A percentile compares a stretch with the other conserved stretches of the same genome.
These are phyloP conservation scores for Exophiala sp. DNA, from an alignment of 2,329 filamentous ascomycete genomes.

Conservation along the genomic window DNA sequence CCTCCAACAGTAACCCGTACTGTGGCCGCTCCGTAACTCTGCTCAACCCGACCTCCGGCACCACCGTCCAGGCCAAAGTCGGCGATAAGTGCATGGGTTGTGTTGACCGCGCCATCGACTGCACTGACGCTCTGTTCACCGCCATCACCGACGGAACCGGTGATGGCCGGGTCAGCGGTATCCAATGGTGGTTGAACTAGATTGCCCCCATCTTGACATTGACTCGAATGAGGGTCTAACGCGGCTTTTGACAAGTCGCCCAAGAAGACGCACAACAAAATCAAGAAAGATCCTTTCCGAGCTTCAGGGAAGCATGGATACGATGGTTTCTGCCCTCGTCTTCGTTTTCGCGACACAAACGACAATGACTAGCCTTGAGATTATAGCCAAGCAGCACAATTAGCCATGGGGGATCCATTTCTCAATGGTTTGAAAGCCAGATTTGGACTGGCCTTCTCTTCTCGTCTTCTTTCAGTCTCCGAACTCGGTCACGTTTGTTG, in stretches of 20 bases:
- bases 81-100: conserved; percentile 75
- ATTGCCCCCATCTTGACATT: neutral
- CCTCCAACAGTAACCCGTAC: conserved; percentile 62
- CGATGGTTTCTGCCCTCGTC: too few species aligned
- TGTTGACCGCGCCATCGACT: conserved; percentile 31
- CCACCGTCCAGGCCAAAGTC: conserved; percentile 53
- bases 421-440: too few species aligned
- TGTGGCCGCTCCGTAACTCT: conserved; percentile 66
- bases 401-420: too few species aligned
- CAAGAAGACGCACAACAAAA: neutral
- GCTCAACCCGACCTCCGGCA: conserved; percentile 47
- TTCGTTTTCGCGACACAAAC: too few species aligned
- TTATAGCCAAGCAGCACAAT: too few species aligned
- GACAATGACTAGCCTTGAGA: too few species aligned
- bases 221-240: neutral
- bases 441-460: too few species aligned
- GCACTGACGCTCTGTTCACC: conserved; percentile 36
- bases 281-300: neutral
- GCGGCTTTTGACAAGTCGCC: conserved; percentile 5
- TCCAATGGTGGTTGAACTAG: conserved; percentile 40
- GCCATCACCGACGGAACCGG: conserved; percentile 30
- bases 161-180: conserved; percentile 39
- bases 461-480: too few species aligned
- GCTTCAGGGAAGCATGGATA: conserved; percentile 3
- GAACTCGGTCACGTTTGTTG: neutral